These are phyloP conservation scores for Corinectria fuckeliana DNA, from an alignment of 2,329 filamentous ascomycete genomes.

Conservation along the genomic window DNA sequence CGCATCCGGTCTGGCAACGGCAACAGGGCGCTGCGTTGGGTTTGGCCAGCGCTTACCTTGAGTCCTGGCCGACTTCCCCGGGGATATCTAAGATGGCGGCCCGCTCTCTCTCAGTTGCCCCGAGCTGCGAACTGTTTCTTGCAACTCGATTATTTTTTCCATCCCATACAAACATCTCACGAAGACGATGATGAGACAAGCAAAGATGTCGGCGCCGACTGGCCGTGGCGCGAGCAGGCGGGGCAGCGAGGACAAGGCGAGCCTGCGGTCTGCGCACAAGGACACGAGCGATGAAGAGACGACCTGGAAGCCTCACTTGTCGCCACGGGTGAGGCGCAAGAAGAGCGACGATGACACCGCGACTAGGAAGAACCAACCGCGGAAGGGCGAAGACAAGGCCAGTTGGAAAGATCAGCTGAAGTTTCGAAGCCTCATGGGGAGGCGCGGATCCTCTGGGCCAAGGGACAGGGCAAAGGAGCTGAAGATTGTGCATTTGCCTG, in stretches of 20 bases:
- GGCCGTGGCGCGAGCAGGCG: background rate
- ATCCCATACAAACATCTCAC: background rate
- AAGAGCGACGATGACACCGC: background rate
- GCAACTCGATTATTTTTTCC: background rate
- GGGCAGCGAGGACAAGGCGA: background rate
- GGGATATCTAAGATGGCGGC: conserved; percentile 12
- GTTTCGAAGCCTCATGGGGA: conserved; percentile 9
- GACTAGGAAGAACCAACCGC: background rate
- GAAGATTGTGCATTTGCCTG: background rate
- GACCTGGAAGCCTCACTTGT: background rate
- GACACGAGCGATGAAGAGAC: background rate
- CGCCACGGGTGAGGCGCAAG: background rate
- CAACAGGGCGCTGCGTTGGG: conserved; percentile 10
- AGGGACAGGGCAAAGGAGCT: background rate
- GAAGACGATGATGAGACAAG: background rate
- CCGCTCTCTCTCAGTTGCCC: background rate
- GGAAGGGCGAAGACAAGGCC: background rate
- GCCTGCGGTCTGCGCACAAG: background rate
- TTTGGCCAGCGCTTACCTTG: conserved; percentile 14
- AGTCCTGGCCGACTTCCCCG: background rate
- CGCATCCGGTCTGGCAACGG: conserved; percentile 16
- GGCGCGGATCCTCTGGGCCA: conserved; percentile 3
- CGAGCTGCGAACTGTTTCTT: background rate
- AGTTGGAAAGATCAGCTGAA: conserved; percentile 14
- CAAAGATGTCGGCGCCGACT: background rate